Percentiles rank a stretch among this genome's conserved stretches.
Evolutionary conservation across 1,139 yeast genomes (phyloP).

Genomic region (Geotrichum klebahnii): DNA sequence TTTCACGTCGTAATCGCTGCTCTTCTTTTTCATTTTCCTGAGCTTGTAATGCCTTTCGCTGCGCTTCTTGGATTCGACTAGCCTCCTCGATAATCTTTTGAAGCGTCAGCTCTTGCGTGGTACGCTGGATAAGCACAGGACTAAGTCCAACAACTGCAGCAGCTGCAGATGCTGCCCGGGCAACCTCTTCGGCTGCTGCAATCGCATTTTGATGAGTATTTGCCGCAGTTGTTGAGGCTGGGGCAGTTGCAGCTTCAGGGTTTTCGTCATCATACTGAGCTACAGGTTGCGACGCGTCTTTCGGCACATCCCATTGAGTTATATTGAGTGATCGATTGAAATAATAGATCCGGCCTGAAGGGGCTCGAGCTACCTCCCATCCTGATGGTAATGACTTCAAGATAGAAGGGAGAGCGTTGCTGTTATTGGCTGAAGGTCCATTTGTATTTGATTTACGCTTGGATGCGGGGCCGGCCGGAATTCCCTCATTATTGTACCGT

Average conservation of each 20-base stretch:
- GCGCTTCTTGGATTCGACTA: conserved; percentile 33
- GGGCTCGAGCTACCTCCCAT: conserved; percentile 40
- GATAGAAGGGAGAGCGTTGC: not conserved
- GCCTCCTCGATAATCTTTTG: conserved; percentile 46
- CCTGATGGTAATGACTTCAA: conserved; percentile 36
- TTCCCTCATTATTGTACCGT: conserved; percentile 2
- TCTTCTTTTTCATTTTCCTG: conserved; percentile 23
- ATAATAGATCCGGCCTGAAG: conserved; percentile 46
- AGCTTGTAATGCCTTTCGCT: conserved; percentile 28
- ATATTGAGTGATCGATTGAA: conserved; percentile 48
- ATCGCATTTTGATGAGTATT: conserved; percentile 25
- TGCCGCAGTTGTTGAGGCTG: conserved; percentile 23
- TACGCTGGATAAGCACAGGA: conserved; percentile 5
- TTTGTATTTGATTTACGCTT: not conserved
- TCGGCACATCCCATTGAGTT: conserved; percentile 61
- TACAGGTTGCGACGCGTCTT: conserved; percentile 7
- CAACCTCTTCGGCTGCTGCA: conserved; percentile 18
- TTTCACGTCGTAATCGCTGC: conserved; percentile 1
- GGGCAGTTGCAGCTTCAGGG: conserved; percentile 12
- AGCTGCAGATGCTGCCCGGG: conserved; percentile 26
- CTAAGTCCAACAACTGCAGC: not conserved
- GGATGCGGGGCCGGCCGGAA: conserved; percentile 9
- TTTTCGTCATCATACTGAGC: not conserved
- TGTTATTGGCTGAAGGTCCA: not conserved
- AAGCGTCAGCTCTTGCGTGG: conserved; percentile 31